Evolutionary conservation across 139 green algal genomes (phyloP).

Genomic region (Picochlorum costavermella): DNA sequence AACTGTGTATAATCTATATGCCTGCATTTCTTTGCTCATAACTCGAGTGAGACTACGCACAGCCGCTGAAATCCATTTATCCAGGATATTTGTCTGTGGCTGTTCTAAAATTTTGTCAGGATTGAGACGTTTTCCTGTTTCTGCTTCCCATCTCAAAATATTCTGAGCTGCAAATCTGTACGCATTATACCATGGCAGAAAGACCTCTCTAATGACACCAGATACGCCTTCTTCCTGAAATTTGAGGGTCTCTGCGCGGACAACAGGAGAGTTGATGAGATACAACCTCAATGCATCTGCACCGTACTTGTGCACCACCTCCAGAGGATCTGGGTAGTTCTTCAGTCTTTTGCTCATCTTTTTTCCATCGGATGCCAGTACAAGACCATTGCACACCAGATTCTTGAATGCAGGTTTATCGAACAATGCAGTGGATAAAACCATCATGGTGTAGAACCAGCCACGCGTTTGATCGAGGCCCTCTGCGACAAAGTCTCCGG

Average conservation of each 20-base stretch:
- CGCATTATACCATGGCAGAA: constrained; percentile 99
- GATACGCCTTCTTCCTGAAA: constrained; percentile 96
- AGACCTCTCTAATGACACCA: constrained; percentile 90
- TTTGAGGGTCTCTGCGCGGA: constrained; percentile 82
- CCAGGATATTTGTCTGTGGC: constrained; percentile 69
- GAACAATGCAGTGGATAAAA: constrained; percentile 96
- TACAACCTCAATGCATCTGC: constrained; percentile 95
- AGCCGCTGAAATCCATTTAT: constrained; percentile 82
- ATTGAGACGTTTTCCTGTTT: constrained; percentile 46
- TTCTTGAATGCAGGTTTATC: constrained; percentile 97
- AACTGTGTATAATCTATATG: constrained; percentile 97
- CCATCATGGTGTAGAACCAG: constrained; percentile 99
- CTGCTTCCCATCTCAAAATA: constrained; percentile 60
- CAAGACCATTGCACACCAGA: constrained; percentile 97
- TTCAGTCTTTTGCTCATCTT: constrained; percentile 99
- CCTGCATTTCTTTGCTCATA: constrained; percentile 87
- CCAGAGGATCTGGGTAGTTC: constrained; percentile 91
- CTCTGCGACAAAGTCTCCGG: constrained; percentile 87
- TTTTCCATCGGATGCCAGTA: constrained; percentile 95
- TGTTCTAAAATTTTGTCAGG: constrained; percentile 24
- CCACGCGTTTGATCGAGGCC: constrained; percentile 89
- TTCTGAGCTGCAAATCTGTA: constrained; percentile 93
- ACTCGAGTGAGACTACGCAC: constrained; percentile 68
- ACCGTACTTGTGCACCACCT: constrained; percentile 84
- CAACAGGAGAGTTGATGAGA: constrained; percentile 95